Base-by-base conservation (phyloP, 2,329 filamentous ascomycete species). In the Fusarium bactridioides region DNA sequence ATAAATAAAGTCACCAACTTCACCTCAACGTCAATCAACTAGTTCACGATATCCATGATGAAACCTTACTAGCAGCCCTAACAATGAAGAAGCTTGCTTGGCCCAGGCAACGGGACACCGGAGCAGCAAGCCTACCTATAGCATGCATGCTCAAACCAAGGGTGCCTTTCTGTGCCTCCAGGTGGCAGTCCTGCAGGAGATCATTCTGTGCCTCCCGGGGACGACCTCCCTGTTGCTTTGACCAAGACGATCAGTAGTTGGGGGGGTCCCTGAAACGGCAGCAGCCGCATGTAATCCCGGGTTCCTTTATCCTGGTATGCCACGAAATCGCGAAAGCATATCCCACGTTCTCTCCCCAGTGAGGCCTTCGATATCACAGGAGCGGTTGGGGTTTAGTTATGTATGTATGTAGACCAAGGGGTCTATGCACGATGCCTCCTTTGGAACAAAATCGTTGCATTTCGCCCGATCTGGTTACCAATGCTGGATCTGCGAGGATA, bases 281-380 rank as follows among this genome's bases (percentile, higher is more conserved):
- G 72, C 63, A 72, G 64, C 75, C 69, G 75, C 68, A 64, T 72
- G 54, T 51, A 63, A 75, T 77, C 70, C 58, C 58, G 59, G 47
- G 47, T 44, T 37, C 25, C 37, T 56, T 47, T 56, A 64, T 44
- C 60, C 62, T 65, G 59, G 35, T 21, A 44, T 37, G 48, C 23
- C 38, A 55, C 43, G 44, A 18, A 41, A 61, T 56, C 55, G 37
- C 45, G 48, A 48, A 50, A 37, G 47, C 19, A 31, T 47, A 65
- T 55, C 58, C 63, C 44, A 58, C 48, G 50, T 53, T 53, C 33
- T 37, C 38, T 66, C 43, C 45, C 23, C 40, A 45, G 31, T 50
- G 38, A 55, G 69, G 51, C 33, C 38, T 31, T 33, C 40, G 25
- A 48, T 41, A 50, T 44, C 35, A 53, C 35, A 50, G n/a, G 21